Base-by-base conservation (phyloP, 768 basidiomycete species). In the Cystofilobasidium capitatum region DNA sequence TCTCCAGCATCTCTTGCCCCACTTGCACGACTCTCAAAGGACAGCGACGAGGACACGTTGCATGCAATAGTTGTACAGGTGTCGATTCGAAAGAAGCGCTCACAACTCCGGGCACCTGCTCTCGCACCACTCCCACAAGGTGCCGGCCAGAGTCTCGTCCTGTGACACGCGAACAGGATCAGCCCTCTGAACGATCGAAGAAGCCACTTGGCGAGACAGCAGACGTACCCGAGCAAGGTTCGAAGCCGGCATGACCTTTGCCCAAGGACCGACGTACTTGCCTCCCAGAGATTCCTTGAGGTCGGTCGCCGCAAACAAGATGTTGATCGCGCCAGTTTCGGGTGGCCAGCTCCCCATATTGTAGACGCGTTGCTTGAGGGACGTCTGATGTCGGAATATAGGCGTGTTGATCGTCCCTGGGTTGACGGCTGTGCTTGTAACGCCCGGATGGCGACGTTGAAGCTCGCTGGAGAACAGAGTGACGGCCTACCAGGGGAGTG, bases 401-500 rank as follows among this genome's bases (percentile, higher is more conserved):
- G n/a, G n/a, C n/a, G n/a, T n/a, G n/a, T n/a, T n/a, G n/a, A n/a
- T n/a, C n/a, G n/a, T 68, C 5, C 71, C 71, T 3, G 71, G 71
- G 42, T 70, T 69, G 44, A 60, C 44, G 13, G 58, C 58, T 24
- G 42, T 55, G 2, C 67, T 62, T 29, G 66, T 44, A 12, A 72
- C n/a, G 24, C 39, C 37, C 1, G 20, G 59, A 57, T 70, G 66
- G 24, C 60, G 49, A 29, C 57, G 63, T 5, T 69, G 54, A 17
- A 70, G 58, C 37, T 70, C 62, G 44, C 71, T 60, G 7, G 71
- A 63, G 39, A 70, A 40, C 14, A 70, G 31, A 39, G 71, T 54
- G 70, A 71, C 71, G 29, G 63, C 65, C 55, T 65, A 22, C 24
- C n/a, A 54, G 62, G 8, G 45, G 35, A 4, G 60, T n/a, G n/a